These are phyloP conservation scores for Helianthus annuus DNA, from an alignment of 129 eudicot species.

Conservation along the genomic window DNA sequence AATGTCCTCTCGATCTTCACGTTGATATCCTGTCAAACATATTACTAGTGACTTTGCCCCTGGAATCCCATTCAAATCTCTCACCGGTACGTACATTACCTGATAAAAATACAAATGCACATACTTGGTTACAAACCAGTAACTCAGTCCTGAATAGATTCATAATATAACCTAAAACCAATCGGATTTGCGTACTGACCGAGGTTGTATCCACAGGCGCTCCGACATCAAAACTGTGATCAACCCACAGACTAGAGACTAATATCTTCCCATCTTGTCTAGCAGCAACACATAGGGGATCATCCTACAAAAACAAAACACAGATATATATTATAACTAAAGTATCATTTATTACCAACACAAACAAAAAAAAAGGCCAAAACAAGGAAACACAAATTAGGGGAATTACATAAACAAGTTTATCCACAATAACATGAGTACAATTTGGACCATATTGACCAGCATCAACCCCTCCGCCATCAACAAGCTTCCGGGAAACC, in stretches of 20 bases:
- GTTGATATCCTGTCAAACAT: constrained; percentile 88
- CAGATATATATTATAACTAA: neutral
- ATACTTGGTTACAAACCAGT: neutral
- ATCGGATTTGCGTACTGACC: constrained; percentile 40
- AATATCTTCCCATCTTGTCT: constrained; percentile 67
- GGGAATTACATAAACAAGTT: constrained; percentile 50
- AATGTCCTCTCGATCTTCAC: constrained; percentile 82
- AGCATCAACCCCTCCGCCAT: constrained; percentile 74
- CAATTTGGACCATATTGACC: constrained; percentile 61
- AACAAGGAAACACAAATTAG: constrained; percentile 10
- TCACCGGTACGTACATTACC: constrained; percentile 74
- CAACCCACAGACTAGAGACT: constrained; percentile 71
- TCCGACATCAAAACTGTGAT: constrained; percentile 65
- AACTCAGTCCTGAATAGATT: neutral
- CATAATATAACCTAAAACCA: neutral
- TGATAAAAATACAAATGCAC: constrained; percentile 11
- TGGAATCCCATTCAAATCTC: constrained; percentile 76
- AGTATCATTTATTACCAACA: neutral
- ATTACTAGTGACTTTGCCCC: constrained; percentile 69
- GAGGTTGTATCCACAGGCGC: constrained; percentile 43
- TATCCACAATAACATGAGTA: constrained; percentile 85
- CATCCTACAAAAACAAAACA: constrained; percentile 55
- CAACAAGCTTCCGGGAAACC: constrained; percentile 64
- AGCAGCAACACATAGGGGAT: constrained; percentile 75
- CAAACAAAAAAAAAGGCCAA: constrained; percentile 2